Evolutionary conservation across 495 filamentous ascomycete species (phyloP), one percentile per base, ranked within the genome.

Genomic region (Xylaria bambusicola): DNA sequence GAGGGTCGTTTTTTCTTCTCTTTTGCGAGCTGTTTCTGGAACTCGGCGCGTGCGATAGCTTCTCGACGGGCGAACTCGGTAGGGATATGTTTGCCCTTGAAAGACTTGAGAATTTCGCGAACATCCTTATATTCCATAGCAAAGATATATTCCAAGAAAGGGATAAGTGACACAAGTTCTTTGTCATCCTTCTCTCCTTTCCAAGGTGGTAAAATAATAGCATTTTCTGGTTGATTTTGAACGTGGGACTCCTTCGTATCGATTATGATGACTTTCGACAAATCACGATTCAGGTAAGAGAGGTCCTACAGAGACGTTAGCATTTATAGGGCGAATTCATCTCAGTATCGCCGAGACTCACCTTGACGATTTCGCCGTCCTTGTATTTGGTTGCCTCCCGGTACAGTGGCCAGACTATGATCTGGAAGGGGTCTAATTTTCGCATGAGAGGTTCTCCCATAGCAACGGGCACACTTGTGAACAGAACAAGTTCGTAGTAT

Each of bases 401-500:
- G 78, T 92, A 97, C 24, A 98, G 77, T 2, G 92, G 93, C 89
- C 90, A 98, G 77, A 93, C 89, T 73, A 98, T 90, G 73, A 98
- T 90, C 47, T 87, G 91, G 76, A 88, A 97, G n/a, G 93, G 94
- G 70, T 98, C 94, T 38, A 98, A 81, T 75, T 98, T 98, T 48
- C 89, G 84, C 62, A 96, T 86, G 21, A 98, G 81, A 15, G 91
- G 90, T 56, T 96, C 93, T 9, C 85, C 94, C 61, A 88, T 88
- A 69, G 84, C 84, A 63, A 84, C 88, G 4, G 92, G 89, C 15
- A 92, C 85, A 56, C 81, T 91, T 26, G 95, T 97, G 78, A 97
- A 98, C 45, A 98, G 83, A 36, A 97, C 95, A 21, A 98, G 80
- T 71, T 98, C 94, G 73, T 97, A 98, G 80, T 98, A 97, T 71